Conservation (phyloP, 192 early-diverging fungal genomes). For the Phlyctochytrium planicorne region DNA sequence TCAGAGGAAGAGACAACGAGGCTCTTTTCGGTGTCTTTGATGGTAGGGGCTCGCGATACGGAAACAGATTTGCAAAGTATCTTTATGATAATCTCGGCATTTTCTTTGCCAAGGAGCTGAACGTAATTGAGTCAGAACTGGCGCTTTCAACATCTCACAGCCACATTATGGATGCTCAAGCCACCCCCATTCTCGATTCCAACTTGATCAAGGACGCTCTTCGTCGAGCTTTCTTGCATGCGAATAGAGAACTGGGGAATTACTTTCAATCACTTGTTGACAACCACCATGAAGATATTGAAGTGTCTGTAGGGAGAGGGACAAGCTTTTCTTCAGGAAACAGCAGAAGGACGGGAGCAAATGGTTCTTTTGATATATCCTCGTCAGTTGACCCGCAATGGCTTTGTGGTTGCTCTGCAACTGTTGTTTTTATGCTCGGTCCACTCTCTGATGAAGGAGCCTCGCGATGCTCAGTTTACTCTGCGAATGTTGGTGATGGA, state of each 20-base stretch:
- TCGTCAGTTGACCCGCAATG: background rate
- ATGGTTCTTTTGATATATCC: background rate
- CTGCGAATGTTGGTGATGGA: slow-evolving; percentile 85
- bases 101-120: slow-evolving; percentile 71
- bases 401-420: slow-evolving; percentile 70
- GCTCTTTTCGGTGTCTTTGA: slow-evolving; percentile 88
- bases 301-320: background rate
- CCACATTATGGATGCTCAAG: slow-evolving; percentile 1
- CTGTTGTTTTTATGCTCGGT: slow-evolving; percentile 77
- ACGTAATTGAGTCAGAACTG: slow-evolving; percentile 51
- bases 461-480: slow-evolving; percentile 62
- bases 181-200: slow-evolving; percentile 25
- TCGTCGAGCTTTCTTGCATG: slow-evolving; percentile 76
- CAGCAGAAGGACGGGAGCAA: background rate
- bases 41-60: slow-evolving; percentile 58
- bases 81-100: slow-evolving; percentile 69
- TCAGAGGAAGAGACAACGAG: slow-evolving; percentile 83
- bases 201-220: slow-evolving; percentile 67
- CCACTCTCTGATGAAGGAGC: slow-evolving; percentile 17
- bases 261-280: background rate
- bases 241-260: slow-evolving; percentile 76
- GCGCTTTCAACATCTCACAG: background rate
- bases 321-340: background rate
- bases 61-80: slow-evolving; percentile 55
- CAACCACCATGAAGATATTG: background rate